phyloP scores from a whole-genome alignment of 2,329 filamentous ascomycete genomes.

The Aspergillaceae sp. region DNA sequence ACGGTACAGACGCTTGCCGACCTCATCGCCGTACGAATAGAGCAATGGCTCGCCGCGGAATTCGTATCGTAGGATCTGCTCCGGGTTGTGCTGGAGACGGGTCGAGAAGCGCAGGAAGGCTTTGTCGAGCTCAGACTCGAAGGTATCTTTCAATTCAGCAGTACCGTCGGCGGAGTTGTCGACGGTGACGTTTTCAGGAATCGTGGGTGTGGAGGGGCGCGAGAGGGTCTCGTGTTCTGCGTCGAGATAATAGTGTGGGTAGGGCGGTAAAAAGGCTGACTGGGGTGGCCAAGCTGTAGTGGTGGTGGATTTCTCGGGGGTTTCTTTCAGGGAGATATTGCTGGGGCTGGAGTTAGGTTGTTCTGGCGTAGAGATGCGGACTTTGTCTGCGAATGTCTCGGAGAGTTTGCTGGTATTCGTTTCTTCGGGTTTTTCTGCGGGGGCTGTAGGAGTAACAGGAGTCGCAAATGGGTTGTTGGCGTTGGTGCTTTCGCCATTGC shows the following conservation, averaged over 20 bases:
- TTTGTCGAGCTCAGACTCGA: constrained; percentile 66
- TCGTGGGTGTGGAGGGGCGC: constrained; percentile 41
- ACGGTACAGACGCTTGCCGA: constrained; percentile 55
- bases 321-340: no score
- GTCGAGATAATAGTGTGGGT: constrained; percentile 72
- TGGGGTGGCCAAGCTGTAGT: constrained; percentile 68
- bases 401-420: constrained; percentile 54
- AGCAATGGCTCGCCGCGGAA: constrained; percentile 65
- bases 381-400: constrained; percentile 67
- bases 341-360: constrained; percentile 11
- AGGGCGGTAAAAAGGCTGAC: constrained; percentile 58
- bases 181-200: constrained; percentile 40
- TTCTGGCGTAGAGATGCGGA: constrained; percentile 40
- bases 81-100: constrained; percentile 67
- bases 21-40: constrained; percentile 67
- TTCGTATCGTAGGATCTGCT: constrained; percentile 75
- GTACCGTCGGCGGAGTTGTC: constrained; percentile 32
- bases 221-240: constrained; percentile 86
- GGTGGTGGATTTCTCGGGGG: constrained; percentile 32
- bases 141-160: constrained; percentile 56
- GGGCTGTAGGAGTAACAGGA: constrained; percentile 28
- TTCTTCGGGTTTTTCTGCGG: constrained; percentile 8
- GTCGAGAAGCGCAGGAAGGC: constrained; percentile 75
- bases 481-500: constrained; percentile 5
- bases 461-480: constrained; percentile 54